phyloP scores from a whole-genome alignment of 352 stramenopile species.

The Stephanocyclus meneghinianus region DNA sequence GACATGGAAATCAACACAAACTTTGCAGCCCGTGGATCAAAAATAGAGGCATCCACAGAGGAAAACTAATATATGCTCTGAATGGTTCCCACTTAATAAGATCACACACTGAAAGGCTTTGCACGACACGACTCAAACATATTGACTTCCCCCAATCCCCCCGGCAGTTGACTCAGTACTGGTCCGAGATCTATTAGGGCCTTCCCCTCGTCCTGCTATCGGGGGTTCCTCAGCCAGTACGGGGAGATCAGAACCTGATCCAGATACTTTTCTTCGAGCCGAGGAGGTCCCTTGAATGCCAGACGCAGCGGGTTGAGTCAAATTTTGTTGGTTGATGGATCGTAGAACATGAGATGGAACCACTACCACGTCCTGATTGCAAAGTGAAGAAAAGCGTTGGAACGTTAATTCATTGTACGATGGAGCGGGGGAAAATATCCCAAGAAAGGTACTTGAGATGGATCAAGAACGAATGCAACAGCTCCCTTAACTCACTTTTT shows the following conservation, averaged over 20 bases:
- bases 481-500: slow-evolving; percentile 8
- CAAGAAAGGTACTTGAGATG: not conserved
- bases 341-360: slow-evolving; percentile 45
- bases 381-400: not conserved
- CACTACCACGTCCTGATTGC: slow-evolving; percentile 42
- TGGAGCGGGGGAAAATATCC: not conserved
- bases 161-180: slow-evolving; percentile 14
- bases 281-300: not conserved
- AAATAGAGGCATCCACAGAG: too few species aligned
- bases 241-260: slow-evolving; percentile 21
- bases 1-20: too few species aligned
- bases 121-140: slow-evolving; percentile 4
- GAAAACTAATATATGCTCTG: too few species aligned
- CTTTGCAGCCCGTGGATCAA: too few species aligned
- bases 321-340: slow-evolving; percentile 15
- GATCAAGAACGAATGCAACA: not conserved
- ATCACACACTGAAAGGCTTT: too few species aligned
- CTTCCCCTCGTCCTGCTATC: not conserved
- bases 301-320: not conserved
- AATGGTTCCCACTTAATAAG: too few species aligned
- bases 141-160: slow-evolving; percentile 16
- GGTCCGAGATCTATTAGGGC: slow-evolving; percentile 7
- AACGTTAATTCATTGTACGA: not conserved
- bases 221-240: slow-evolving; percentile 25
- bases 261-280: not conserved